phyloP scores from a whole-genome alignment of 1,139 yeast species.

The Pichia kudriavzevii region DNA sequence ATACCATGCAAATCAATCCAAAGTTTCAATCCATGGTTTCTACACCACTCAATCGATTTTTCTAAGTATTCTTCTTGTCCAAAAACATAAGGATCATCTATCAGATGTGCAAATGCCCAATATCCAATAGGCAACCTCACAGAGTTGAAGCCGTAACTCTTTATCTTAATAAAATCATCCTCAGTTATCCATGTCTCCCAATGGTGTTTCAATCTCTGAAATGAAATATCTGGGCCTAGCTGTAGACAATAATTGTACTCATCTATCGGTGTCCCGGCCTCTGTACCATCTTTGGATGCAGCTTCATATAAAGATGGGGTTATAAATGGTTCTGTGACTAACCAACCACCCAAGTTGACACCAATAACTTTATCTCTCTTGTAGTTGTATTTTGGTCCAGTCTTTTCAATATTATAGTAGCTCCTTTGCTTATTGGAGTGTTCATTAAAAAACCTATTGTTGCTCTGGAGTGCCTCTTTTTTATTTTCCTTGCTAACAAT shows the following conservation, averaged over 20 bases:
- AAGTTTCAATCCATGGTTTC: conserved; percentile 40
- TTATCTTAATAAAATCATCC: conserved; percentile 58
- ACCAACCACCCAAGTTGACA: conserved; percentile 90
- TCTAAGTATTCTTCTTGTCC: conserved; percentile 75
- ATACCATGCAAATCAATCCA: conserved; percentile 63
- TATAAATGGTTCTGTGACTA: conserved; percentile 79
- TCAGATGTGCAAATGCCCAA: conserved; percentile 75
- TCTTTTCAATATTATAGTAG: not conserved
- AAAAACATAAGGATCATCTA: conserved; percentile 76
- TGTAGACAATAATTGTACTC: conserved; percentile 64
- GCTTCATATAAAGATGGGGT: conserved; percentile 64
- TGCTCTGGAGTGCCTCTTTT: not conserved
- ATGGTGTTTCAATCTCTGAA: conserved; percentile 48
- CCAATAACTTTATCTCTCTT: conserved; percentile 53
- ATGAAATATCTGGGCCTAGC: conserved; percentile 58
- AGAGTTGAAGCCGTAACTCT: conserved; percentile 64
- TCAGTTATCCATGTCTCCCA: conserved; percentile 80
- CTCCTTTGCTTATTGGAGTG: no score
- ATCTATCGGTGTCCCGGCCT: conserved; percentile 65
- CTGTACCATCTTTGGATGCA: conserved; percentile 24
- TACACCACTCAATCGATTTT: conserved; percentile 50
- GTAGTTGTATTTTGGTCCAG: conserved; percentile 33
- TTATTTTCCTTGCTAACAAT: not conserved
- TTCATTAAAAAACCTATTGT: no score
- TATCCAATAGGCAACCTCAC: conserved; percentile 92